A percentile compares a stretch with the other conserved stretches of the same genome.
Evolutionary conservation across 495 filamentous ascomycete genomes (phyloP).

Genomic region (Staphylotrichum tortipilum): DNA sequence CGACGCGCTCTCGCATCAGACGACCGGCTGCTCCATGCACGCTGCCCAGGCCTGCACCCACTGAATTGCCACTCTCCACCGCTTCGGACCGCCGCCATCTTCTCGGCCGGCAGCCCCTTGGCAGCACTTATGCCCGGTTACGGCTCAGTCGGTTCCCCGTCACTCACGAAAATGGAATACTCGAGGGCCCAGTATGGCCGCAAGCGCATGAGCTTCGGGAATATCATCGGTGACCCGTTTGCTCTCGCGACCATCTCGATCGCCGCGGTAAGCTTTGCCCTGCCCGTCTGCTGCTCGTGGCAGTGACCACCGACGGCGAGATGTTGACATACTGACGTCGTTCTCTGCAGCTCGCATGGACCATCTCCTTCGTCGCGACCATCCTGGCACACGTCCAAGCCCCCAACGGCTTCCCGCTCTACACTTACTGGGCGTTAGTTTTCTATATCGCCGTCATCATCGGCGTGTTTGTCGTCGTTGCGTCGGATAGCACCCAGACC

Average conservation of each 20-base stretch:
- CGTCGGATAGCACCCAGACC: slow-evolving; percentile 69
- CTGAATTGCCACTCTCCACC: slow-evolving; percentile 22
- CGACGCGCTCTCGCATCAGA: slow-evolving; percentile 9
- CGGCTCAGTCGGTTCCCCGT: slow-evolving; percentile 64
- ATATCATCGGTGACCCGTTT: slow-evolving; percentile 93
- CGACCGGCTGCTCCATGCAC: slow-evolving; percentile 14
- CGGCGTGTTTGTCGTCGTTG: slow-evolving; percentile 70
- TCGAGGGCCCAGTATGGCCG: slow-evolving; percentile 48
- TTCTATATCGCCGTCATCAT: slow-evolving; percentile 77
- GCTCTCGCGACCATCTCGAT: slow-evolving; percentile 91
- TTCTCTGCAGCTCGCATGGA: slow-evolving; percentile 72
- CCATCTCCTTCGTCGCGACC: slow-evolving; percentile 81
- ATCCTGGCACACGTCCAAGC: slow-evolving; percentile 56
- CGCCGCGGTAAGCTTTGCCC: slow-evolving; percentile 59
- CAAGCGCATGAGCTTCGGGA: slow-evolving; percentile 63
- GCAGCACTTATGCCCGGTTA: slow-evolving; percentile 57
- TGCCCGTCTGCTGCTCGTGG: too few species aligned
- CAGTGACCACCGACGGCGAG: not conserved
- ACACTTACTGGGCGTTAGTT: slow-evolving; percentile 80
- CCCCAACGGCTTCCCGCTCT: slow-evolving; percentile 57
- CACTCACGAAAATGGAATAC: slow-evolving; percentile 73
- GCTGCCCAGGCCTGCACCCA: slow-evolving; percentile 11
- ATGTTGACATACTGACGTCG: slow-evolving; percentile 17
- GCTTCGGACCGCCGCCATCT: slow-evolving; percentile 4
- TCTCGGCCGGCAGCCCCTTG: slow-evolving; percentile 10